Evolutionary conservation across 1,139 yeast species (phyloP).

Genomic region (Lodderomyces pseudojiufengensis): DNA sequence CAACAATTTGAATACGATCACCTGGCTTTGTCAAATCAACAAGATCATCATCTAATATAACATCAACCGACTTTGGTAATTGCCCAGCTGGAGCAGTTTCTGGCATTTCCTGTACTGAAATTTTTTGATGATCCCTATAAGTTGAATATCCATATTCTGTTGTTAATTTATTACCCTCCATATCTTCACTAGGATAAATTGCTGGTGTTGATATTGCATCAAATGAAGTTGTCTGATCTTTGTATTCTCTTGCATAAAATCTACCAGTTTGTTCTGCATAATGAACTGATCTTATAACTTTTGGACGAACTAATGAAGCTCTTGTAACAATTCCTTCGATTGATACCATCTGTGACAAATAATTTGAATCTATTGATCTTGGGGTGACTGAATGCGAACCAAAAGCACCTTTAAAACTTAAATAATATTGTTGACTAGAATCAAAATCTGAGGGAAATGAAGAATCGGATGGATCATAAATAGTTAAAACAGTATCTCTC

Average conservation of each 20-base stretch:
- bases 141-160: constrained; percentile 95
- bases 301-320: constrained; percentile 90
- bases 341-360: constrained; percentile 77
- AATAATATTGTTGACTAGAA: constrained; percentile 64
- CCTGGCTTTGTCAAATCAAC: constrained; percentile 95
- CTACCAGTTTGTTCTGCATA: constrained; percentile 82
- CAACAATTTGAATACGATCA: constrained; percentile 91
- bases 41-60: constrained; percentile 87
- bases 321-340: constrained; percentile 95
- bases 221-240: constrained; percentile 89
- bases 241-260: constrained; percentile 87
- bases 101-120: constrained; percentile 96
- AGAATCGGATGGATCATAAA: constrained; percentile 55
- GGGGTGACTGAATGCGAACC: constrained; percentile 89
- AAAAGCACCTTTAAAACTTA: constrained; percentile 88
- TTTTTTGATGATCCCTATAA: constrained; percentile 89
- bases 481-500: constrained; percentile 71
- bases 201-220: constrained; percentile 84
- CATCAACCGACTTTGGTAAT: constrained; percentile 88
- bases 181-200: constrained; percentile 89
- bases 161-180: constrained; percentile 79
- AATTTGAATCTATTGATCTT: constrained; percentile 74
- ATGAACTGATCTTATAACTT: constrained; percentile 87
- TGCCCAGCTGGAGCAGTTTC: constrained; percentile 99
- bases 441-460: constrained; percentile 47